Base-by-base conservation (phyloP, 768 basidiomycete species). In the Suillus ampliporus region DNA sequence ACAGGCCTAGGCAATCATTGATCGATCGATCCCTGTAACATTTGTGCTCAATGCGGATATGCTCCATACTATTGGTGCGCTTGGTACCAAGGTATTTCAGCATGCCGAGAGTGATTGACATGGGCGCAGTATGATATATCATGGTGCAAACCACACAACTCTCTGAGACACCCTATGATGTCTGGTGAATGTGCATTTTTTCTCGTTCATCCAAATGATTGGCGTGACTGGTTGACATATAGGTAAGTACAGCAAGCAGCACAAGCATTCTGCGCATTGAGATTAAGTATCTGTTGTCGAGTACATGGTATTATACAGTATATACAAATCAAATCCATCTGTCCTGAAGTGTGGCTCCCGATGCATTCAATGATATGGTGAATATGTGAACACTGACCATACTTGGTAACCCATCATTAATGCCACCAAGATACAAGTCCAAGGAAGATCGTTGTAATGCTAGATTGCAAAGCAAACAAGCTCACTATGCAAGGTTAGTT, bases 71-170 rank as follows among this genome's bases (percentile, higher is more conserved):
- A 43, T 3, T 43, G 43, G 43, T 43, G 43, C n/a, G 1, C 43
- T 43, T 43, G 43, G 43, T 43, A 21, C 43, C 43, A 44, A 44
- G 43, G 43, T 44, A 44, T 44, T 44, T 44, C 43, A 21, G 43
- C n/a, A 44, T 44, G 43, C 43, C n/a, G 1, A 44, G 43, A 44
- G 43, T 44, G 43, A 44, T 44, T 21, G 2, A 44, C n/a, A 21
- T 11, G 9, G n/a, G 43, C n/a, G 5, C n/a, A 44, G 43, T 9
- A 44, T 44, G 43, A 44, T 44, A 44, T 44, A 44, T 44, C 43
- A 44, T 10, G n/a, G 43, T 44, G 43, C n/a, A 44, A 44, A 44
- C n/a, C 43, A 44, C n/a, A 44, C 43, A 21, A 21, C 10, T 21
- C 43, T 31, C 31, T 31, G 31, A 31, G 31, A 31, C 31, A 31